A percentile compares a stretch with the other conserved stretches of the same genome.
Evolutionary conservation across 2,329 filamentous ascomycete species (phyloP).

Genomic region (Chaetomiaceae sp.): DNA sequence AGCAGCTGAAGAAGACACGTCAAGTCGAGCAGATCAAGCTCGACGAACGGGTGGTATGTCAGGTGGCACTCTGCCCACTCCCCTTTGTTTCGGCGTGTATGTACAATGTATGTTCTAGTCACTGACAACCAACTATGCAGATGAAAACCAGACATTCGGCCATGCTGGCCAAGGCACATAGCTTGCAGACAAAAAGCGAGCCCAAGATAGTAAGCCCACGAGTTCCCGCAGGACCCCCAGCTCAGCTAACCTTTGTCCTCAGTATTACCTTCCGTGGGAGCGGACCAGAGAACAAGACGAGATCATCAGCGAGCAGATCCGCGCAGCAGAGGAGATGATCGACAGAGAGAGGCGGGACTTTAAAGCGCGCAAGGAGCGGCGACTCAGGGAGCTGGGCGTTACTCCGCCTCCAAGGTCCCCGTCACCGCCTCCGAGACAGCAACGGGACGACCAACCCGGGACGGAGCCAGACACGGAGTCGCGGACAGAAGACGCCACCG

Average conservation of each 20-base stretch:
- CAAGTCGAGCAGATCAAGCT: slow-evolving; percentile 67
- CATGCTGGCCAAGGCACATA: slow-evolving; percentile 65
- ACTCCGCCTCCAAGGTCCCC: slow-evolving; percentile 24
- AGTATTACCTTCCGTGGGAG: slow-evolving; percentile 88
- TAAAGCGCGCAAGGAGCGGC: slow-evolving; percentile 42
- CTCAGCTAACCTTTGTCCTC: slow-evolving; percentile 12
- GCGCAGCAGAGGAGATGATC: slow-evolving; percentile 58
- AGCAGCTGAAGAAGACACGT: slow-evolving; percentile 56
- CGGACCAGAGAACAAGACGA: slow-evolving; percentile 64
- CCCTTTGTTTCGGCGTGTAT: not conserved
- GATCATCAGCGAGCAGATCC: slow-evolving; percentile 64
- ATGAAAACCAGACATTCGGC: slow-evolving; percentile 72
- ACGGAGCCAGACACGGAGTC: slow-evolving; percentile 4
- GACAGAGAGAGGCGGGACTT: slow-evolving; percentile 62
- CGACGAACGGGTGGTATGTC: slow-evolving; percentile 69
- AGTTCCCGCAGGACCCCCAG: not conserved
- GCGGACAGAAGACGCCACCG: slow-evolving; percentile 29
- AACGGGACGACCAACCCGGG: not conserved
- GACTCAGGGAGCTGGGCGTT: slow-evolving; percentile 35
- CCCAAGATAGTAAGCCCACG: slow-evolving; percentile 64
- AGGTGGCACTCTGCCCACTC: not conserved
- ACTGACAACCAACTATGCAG: too few relatives aligned
- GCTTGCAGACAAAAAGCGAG: slow-evolving; percentile 64
- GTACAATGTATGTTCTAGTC: too few relatives aligned
- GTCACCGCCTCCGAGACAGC: slow-evolving; percentile 9